phyloP scores from a whole-genome alignment of 805 yeast genomes.

The Starmerella bombicola region DNA sequence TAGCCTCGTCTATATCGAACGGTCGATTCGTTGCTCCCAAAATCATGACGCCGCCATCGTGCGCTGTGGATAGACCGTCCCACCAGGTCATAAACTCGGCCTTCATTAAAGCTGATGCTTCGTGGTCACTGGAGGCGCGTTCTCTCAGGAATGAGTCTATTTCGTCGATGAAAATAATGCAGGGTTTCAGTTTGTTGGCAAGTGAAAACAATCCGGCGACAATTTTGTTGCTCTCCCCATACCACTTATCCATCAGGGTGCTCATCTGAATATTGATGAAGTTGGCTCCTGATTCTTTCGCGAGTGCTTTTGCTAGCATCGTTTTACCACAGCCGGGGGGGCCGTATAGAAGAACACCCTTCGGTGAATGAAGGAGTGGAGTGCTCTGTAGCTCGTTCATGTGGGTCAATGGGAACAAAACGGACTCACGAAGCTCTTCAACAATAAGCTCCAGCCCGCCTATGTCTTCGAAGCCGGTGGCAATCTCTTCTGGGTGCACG shows the following conservation, averaged over 20 bases:
- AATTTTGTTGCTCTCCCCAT: conserved; percentile 88
- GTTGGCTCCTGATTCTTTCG: conserved; percentile 81
- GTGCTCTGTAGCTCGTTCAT: conserved; percentile 43
- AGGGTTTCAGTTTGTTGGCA: conserved; percentile 82
- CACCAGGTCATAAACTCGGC: conserved; percentile 96
- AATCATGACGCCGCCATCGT: conserved; percentile 63
- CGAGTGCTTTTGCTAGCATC: conserved; percentile 91
- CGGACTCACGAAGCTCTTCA: conserved; percentile 77
- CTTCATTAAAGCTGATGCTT: conserved; percentile 84
- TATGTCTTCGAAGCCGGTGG: conserved; percentile 62
- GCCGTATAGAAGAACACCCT: conserved; percentile 83
- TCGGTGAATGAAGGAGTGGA: conserved; percentile 69
- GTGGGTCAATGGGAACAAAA: conserved; percentile 66
- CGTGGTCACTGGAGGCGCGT: conserved; percentile 75
- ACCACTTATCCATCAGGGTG: conserved; percentile 92
- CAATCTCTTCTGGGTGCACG: conserved; percentile 72
- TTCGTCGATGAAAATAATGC: conserved; percentile 90
- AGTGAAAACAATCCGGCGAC: conserved; percentile 86
- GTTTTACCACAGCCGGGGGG: conserved; percentile 99
- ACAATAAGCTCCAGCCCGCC: conserved; percentile 80
- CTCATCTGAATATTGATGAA: conserved; percentile 88
- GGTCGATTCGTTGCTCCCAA: conserved; percentile 94
- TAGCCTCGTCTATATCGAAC: conserved; percentile 82
- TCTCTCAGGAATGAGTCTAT: conserved; percentile 89
- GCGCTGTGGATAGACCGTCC: conserved; percentile 69